Evolutionary conservation across 192 early-diverging fungal species (phyloP).

Genomic region (Coemansia sp.): DNA sequence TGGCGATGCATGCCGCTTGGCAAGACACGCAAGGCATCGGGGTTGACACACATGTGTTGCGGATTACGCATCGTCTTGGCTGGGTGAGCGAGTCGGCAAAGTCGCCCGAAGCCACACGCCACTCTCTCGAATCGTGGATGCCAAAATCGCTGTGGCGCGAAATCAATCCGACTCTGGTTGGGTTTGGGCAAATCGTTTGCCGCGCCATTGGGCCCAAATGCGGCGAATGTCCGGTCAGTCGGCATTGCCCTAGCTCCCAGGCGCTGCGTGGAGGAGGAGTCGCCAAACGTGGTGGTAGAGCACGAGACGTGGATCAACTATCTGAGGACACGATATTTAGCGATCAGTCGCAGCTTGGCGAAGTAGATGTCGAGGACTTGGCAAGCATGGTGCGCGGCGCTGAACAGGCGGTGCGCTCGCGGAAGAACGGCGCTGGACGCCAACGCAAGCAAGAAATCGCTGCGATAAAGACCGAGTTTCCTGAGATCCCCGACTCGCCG

Average conservation of each 20-base stretch:
- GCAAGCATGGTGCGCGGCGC: constrained; percentile 52
- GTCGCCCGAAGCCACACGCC: constrained; percentile 81
- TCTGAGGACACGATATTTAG: constrained; percentile 28
- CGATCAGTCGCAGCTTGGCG: constrained; percentile 35
- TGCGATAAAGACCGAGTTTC: constrained; percentile 28
- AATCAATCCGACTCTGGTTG: constrained; percentile 89
- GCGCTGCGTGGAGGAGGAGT: constrained; percentile 7
- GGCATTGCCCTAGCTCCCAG: constrained; percentile 63
- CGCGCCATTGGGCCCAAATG: constrained; percentile 75
- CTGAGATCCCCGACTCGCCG: constrained; percentile 43
- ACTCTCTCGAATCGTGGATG: constrained; percentile 77
- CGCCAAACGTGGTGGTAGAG: constrained; percentile 5
- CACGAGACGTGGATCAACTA: constrained; percentile 8
- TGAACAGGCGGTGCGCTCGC: constrained; percentile 50
- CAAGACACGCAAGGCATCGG: constrained; percentile 87
- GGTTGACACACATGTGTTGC: constrained; percentile 94
- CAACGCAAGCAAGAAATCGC: constrained; percentile 10
- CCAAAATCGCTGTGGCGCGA: constrained; percentile 81
- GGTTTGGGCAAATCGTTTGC: constrained; percentile 88
- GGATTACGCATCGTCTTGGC: constrained; percentile 85
- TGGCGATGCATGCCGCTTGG: constrained; percentile 87
- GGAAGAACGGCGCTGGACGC: constrained; percentile 42
- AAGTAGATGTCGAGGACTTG: constrained; percentile 50
- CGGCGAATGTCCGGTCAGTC: constrained; percentile 74
- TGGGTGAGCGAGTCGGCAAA: constrained; percentile 79